Evolutionary conservation across 331 rosid species (phyloP), one percentile per base, ranked within the genome.

Genomic region (Erythrophleum ivorense): DNA sequence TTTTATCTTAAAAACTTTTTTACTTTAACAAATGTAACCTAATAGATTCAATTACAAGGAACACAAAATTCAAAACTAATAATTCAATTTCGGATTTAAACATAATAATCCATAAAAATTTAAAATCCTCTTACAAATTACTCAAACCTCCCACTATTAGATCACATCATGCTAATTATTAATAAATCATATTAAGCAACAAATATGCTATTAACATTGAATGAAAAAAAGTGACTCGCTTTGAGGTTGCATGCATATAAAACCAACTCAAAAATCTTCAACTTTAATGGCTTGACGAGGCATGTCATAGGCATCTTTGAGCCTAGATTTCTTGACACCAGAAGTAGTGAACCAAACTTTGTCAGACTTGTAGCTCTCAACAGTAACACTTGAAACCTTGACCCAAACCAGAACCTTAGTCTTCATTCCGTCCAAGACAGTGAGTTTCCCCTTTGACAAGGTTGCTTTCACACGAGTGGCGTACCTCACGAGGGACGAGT

Each of bases 391-490:
- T 3, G 92, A 91, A 36, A 92, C 89, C 82, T 89, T 94, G 40
- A 92, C 97, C 97, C 95, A 94, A 15, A 92, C 90, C 2, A 94
- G 71, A 68, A 89, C 91, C 85, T 92, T 92, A 0, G 91, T 92
- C 82, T 94, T 94, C 95, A 91, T 89, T 82, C 98, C 98, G 52
- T 91, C 97, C 9, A 82, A 60, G 7, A 91, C 80, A 5, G 68
- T 81, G 60, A 94, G 87, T 86, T 90, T 90, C 19, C 98, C 97
- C 78, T 85, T 90, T 29, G 90, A 86, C 49, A 94, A 81, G 68
- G 82, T 87, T 33, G 87, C 97, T 87, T 89, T 94, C 2, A 91
- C 91, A 16, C 94, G 84, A 3, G 87, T 88, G 49, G 97, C 89
- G 29, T 90, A 91, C 81, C 94, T 81, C 62, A 91, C 70, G 4